These are phyloP conservation scores for Malus orientalis DNA, from an alignment of 306 rosid species.

Conservation along the genomic window DNA sequence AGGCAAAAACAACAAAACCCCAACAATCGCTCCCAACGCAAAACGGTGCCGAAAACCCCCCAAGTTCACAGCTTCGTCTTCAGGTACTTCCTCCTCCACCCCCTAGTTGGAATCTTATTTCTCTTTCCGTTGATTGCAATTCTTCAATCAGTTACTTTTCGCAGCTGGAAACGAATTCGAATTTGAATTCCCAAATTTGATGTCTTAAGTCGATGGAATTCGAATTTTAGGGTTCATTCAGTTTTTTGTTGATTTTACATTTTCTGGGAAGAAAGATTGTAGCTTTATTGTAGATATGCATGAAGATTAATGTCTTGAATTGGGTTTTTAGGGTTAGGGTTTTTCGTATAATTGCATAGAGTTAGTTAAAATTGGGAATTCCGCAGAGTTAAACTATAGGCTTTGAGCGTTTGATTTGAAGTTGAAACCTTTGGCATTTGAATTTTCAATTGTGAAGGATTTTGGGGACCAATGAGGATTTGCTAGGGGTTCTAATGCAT, in stretches of 20 bases:
- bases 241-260: not conserved
- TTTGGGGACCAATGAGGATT: not conserved
- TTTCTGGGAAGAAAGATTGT: not conserved
- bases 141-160: not conserved
- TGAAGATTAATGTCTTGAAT: not conserved
- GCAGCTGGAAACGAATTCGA: not conserved
- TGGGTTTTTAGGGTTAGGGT: not conserved
- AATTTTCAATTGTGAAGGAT: not conserved
- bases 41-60: not conserved
- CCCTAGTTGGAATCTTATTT: not conserved
- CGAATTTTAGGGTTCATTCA: not conserved
- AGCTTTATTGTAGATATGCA: not conserved
- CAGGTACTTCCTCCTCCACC: constrained; percentile 1
- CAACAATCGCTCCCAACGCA: not conserved
- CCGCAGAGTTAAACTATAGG: not conserved
- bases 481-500: not conserved
- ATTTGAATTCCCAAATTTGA: not conserved
- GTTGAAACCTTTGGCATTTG: not conserved
- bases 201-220: not conserved
- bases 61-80: not conserved
- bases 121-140: not conserved
- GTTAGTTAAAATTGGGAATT: not conserved
- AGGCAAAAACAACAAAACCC: not conserved
- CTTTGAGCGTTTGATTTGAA: not conserved
- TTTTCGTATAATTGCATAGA: not conserved